These are phyloP conservation scores for Malania oleifera DNA, from an alignment of 164 flowering plant genomes.

Conservation along the genomic window DNA sequence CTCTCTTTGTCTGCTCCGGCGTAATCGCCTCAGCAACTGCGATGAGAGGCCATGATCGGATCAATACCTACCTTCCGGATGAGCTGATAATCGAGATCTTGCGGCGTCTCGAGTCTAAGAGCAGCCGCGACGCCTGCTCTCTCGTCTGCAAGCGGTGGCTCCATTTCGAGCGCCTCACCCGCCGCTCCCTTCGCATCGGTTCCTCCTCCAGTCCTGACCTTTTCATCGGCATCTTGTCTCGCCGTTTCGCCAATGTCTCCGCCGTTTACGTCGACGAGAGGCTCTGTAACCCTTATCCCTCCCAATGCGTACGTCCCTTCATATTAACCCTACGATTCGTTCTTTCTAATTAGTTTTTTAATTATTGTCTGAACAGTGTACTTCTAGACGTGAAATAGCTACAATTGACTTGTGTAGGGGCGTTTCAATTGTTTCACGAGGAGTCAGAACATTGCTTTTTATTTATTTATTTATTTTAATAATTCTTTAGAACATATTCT, in stretches of 20 bases:
- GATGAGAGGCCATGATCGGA: conserved; percentile 60
- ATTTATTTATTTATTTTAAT: no score
- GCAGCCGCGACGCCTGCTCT: conserved; percentile 68
- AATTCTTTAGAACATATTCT: no score
- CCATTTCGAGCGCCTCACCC: conserved; percentile 61
- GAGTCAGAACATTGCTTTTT: no score
- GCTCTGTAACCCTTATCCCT: conserved; percentile 39
- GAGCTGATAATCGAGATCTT: conserved; percentile 75
- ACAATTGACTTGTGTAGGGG: no score
- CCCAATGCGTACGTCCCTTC: conserved; percentile 24
- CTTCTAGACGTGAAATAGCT: no score
- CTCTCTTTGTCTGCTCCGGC: not conserved
- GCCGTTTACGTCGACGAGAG: conserved; percentile 68
- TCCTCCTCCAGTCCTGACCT: conserved; percentile 63
- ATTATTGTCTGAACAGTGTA: no score
- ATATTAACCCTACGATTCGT: no score
- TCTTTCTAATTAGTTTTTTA: no score
- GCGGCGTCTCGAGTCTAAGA: conserved; percentile 48
- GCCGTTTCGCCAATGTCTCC: conserved; percentile 46
- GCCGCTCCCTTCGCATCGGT: conserved; percentile 66
- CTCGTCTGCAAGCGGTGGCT: conserved; percentile 90
- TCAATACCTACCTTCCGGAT: conserved; percentile 64
- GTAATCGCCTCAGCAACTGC: not conserved
- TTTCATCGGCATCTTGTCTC: conserved; percentile 36
- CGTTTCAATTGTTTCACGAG: no score